Evolutionary conservation across 345 rosid genomes (phyloP), one percentile per base, ranked within the genome.

Genomic region (Luvunga scandens): DNA sequence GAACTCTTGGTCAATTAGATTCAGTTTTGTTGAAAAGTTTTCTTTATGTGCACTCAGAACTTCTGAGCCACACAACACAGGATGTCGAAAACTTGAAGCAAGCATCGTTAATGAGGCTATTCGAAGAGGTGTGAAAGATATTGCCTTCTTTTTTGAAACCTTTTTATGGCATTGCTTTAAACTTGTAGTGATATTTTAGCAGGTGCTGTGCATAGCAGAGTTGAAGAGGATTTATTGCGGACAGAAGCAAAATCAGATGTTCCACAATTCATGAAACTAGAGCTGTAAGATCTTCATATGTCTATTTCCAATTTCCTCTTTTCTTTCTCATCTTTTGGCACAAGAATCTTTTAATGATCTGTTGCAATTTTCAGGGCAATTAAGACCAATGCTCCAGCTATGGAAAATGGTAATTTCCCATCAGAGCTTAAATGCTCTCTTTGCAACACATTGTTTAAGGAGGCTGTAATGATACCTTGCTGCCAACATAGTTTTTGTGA

Each of bases 401-500:
- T 68, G 75, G 78, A 82, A 66, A 74, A 65, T 76, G 39, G 70
- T 56, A 69, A 79, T 81, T 80, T 89, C 63, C 85, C 87, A 5
- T 80, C 83, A 34, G 86, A 87, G 57, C 78, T 89, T 68, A 85
- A 87, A 69, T 89, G 90, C 80, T 75, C 80, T 71, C 86, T 89
- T 28, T 87, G 90, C 70, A 31, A 68, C 72, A 59, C 81, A 18
- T 80, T 75, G 45, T 85, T 84, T 73, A 84, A 84, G 80, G 87
- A 87, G 31, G 91, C 91, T 45, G 84, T 89, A 73, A 85, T 89
- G 91, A 89, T 89, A 61, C 88, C 88, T 73, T 89, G 91, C 78
- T 89, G 90, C 84, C 90, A 87, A 78, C 87, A 85, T 57, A 89
- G 90, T 82, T 89, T 86, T 64, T 89, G 91, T 50, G 83, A 77